Percentiles rank a stretch among this genome's conserved stretches.
phyloP scores from a whole-genome alignment of 129 eudicot genomes.

The Helianthus annuus region HanXRQr2.0-SUNRISE NC_035445.2:60161245-60161744 shows the following conservation, averaged over 20 bases:
- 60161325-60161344: background rate
- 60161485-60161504: constrained; percentile 30
- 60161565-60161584: constrained; percentile 69
- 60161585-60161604: constrained; percentile 73
- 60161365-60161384: constrained; percentile 79
- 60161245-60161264: constrained; percentile 30
- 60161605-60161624: constrained; percentile 61
- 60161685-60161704: constrained; percentile 46
- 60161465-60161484: constrained; percentile 53
- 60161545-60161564: constrained; percentile 44
- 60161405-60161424: constrained; percentile 45
- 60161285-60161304: constrained; percentile 15
- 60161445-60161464: constrained; percentile 50
- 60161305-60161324: constrained; percentile 13
- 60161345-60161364: constrained; percentile 36
- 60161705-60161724: constrained; percentile 30
- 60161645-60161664: constrained; percentile 34
- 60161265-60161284: constrained; percentile 26
- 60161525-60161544: constrained; percentile 46
- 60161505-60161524: constrained; percentile 41
- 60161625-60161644: constrained; percentile 34
- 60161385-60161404: constrained; percentile 59
- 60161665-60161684: constrained; percentile 57
- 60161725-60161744: constrained; percentile 39
- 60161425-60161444: constrained; percentile 51